These are phyloP conservation scores for Entomortierella parvispora DNA, from an alignment of 192 early-diverging fungal species.

Conservation along the genomic window DNA sequence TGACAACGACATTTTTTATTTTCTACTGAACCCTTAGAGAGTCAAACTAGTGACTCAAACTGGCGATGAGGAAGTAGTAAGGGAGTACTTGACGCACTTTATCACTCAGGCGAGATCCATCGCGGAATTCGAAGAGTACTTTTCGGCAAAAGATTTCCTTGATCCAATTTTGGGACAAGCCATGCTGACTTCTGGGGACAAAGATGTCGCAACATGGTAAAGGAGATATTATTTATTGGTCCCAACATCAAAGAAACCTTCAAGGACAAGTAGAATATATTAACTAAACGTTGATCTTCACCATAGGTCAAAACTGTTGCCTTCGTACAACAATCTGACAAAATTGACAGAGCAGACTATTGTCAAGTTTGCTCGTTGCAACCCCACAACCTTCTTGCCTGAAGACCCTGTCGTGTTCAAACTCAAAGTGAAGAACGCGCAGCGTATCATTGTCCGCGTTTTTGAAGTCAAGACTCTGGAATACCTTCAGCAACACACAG, in stretches of 20 bases:
- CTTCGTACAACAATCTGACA: background rate
- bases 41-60: constrained; percentile 12
- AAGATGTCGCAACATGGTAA: constrained; percentile 39
- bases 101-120: constrained; percentile 14
- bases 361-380: constrained; percentile 23
- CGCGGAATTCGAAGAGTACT: constrained; percentile 21
- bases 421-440: constrained; percentile 54
- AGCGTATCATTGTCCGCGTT: constrained; percentile 49
- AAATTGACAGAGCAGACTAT: constrained; percentile 25
- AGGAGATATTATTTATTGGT: background rate
- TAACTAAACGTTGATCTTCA: too few species aligned
- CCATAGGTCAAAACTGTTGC: constrained; percentile 32
- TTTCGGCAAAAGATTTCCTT: constrained; percentile 11
- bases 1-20: background rate
- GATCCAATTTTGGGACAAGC: constrained; percentile 11
- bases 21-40: constrained; percentile 5
- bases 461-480: constrained; percentile 57
- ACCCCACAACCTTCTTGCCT: constrained; percentile 30
- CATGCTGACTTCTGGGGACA: constrained; percentile 35
- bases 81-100: constrained; percentile 29
- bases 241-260: too few species aligned
- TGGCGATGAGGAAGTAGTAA: constrained; percentile 14
- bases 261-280: too few species aligned
- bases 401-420: constrained; percentile 39
- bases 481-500: constrained; percentile 42